Percentiles rank a stretch among this genome's conserved stretches.
Evolutionary conservation across 2,329 filamentous ascomycete genomes (phyloP).

Genomic region (Rutstroemia sydowiana): DNA sequence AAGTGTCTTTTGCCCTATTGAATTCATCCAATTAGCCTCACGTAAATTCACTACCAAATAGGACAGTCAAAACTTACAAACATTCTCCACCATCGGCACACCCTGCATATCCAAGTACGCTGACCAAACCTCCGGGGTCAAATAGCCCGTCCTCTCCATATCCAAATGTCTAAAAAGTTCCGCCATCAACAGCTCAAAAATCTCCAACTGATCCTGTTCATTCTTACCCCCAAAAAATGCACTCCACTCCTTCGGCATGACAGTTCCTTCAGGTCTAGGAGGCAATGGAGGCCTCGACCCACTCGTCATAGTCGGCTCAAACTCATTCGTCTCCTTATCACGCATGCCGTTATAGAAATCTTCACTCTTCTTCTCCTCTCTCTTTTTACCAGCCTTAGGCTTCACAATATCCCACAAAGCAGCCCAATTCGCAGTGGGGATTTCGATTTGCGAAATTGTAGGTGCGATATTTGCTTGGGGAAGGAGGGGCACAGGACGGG

Average conservation of each 20-base stretch:
- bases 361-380: not conserved
- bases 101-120: constrained; percentile 21
- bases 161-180: constrained; percentile 22
- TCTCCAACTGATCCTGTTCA: constrained; percentile 14
- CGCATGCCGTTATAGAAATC: not conserved
- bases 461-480: not conserved
- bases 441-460: constrained; percentile 5
- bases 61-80: constrained; percentile 15
- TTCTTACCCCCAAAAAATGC: constrained; percentile 15
- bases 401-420: constrained; percentile 23
- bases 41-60: not conserved
- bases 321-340: not conserved
- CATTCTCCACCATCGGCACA: constrained; percentile 14
- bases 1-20: constrained; percentile 20
- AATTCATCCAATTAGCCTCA: not conserved
- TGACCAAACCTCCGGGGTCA: constrained; percentile 21
- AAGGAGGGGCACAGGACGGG: constrained; percentile 14
- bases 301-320: not conserved
- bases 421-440: constrained; percentile 24
- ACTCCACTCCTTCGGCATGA: constrained; percentile 17
- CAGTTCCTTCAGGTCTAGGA: not conserved
- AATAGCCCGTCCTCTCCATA: constrained; percentile 17
- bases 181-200: constrained; percentile 22
- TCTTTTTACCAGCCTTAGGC: constrained; percentile 3
- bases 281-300: not conserved